Evolutionary conservation across 768 basidiomycete genomes (phyloP), one percentile per base, ranked within the genome.

Genomic region (Agrocybe chaxingu): DNA sequence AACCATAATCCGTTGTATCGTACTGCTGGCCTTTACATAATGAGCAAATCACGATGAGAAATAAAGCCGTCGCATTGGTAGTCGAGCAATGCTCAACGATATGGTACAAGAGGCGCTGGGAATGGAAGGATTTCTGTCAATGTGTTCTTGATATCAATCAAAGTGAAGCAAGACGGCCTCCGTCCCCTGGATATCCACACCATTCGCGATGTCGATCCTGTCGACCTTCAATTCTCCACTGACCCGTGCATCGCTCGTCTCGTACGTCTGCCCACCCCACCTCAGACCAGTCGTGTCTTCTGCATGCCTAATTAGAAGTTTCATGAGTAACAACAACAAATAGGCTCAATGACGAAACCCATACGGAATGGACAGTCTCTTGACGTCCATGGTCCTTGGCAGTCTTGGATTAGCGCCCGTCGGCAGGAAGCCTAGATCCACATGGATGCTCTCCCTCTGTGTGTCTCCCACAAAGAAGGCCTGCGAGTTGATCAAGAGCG

Each of bases 211-310:
- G 7, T 43, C 30, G 7, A 56, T 53, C 0, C 33, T 66, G 45
- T 74, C 61, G 1, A 69, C 54, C 3, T 54, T 57, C 33, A 70
- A 50, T 19, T 36, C 52, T 3, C 81, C 79, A 24, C 62, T 62
- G 9, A 75, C 68, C 34, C 63, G 68, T 0, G 68, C 79, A 43
- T 79, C 62, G 32, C 53, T 47, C 0, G 80, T 82, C 57, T 83
- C 82, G 48, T 80, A 82, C 0, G 74, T 77, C 58, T 78, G 79
- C 3, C 80, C 81, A 43, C 76, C 82, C 80, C 81, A 82, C 0
- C 70, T 79, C 46, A 84, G 46, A 8, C 77, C 77, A 11, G 72
- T 68, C 3, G 64, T 70, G 54, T 78, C 80, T 50, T 80, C 74
- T 2, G 81, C 76, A 50, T 75, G 69, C 10, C 77, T 81, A 13